phyloP scores from a whole-genome alignment of 306 rosid genomes.

The Vigna nakashimae region DNA sequence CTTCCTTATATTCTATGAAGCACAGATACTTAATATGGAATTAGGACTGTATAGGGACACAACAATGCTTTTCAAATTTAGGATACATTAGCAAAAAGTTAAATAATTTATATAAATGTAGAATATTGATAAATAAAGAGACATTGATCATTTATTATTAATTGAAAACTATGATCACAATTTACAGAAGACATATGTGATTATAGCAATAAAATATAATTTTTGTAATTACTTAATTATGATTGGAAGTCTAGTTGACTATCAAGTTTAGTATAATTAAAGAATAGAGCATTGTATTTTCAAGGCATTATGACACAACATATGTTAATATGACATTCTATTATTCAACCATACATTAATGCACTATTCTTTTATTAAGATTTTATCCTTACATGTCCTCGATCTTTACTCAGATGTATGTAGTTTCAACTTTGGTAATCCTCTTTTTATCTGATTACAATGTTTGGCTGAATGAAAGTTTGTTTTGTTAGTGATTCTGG shows the following conservation, averaged over 20 bases:
- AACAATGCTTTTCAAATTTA: background rate
- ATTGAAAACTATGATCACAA: background rate
- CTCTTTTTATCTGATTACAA: background rate
- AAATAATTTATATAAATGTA: too few species aligned
- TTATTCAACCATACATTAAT: background rate
- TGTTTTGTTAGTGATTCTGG: conserved; percentile 73
- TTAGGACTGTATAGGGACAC: background rate
- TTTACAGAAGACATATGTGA: background rate
- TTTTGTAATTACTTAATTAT: background rate
- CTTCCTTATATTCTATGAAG: background rate
- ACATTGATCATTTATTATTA: background rate
- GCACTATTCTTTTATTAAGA: background rate
- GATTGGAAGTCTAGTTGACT: background rate
- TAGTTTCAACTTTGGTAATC: background rate
- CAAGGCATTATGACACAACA: background rate
- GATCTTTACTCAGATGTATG: background rate
- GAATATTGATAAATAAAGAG: background rate
- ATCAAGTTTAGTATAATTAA: background rate
- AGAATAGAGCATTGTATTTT: background rate
- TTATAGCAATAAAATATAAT: too few species aligned
- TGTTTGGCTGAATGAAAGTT: conserved; percentile 30
- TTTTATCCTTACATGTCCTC: conserved; percentile 1
- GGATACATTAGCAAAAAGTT: background rate
- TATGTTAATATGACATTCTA: background rate
- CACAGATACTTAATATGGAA: background rate